Evolutionary conservation across 352 stramenopile species (phyloP).

Genomic region (Thalassiosira exigua): DNA sequence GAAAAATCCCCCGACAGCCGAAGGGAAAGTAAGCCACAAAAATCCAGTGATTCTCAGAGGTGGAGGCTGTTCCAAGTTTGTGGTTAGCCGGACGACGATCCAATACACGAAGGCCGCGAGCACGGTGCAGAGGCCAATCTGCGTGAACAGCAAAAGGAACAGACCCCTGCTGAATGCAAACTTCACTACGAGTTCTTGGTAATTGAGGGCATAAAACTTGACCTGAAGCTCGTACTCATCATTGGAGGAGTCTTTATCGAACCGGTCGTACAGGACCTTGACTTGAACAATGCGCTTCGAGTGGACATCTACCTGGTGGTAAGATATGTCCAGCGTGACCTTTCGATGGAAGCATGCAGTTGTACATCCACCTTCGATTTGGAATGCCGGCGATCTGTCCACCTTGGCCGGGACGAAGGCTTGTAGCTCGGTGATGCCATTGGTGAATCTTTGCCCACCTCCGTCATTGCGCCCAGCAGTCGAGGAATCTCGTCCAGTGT

Average conservation of each 20-base stretch:
- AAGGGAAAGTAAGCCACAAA: slow-evolving; percentile 90
- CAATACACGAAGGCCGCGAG: slow-evolving; percentile 89
- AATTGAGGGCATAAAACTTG: slow-evolving; percentile 92
- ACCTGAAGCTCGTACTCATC: slow-evolving; percentile 91
- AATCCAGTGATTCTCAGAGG: slow-evolving; percentile 91
- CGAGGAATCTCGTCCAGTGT: slow-evolving; percentile 82
- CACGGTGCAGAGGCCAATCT: slow-evolving; percentile 90
- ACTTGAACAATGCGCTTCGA: slow-evolving; percentile 93
- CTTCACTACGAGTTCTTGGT: slow-evolving; percentile 94
- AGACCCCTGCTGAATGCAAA: slow-evolving; percentile 94
- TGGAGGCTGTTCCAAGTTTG: slow-evolving; percentile 90
- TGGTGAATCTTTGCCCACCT: slow-evolving; percentile 60
- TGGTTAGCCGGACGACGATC: slow-evolving; percentile 90
- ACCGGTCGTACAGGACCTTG: slow-evolving; percentile 89
- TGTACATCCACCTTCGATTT: slow-evolving; percentile 89
- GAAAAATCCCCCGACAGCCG: slow-evolving; percentile 89
- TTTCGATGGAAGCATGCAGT: slow-evolving; percentile 91
- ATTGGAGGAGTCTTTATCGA: slow-evolving; percentile 90
- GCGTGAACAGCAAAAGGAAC: slow-evolving; percentile 93
- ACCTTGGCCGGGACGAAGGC: slow-evolving; percentile 94
- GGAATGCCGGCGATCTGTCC: slow-evolving; percentile 85
- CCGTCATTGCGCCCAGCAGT: slow-evolving; percentile 51
- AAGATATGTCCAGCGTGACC: slow-evolving; percentile 92
- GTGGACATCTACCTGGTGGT: slow-evolving; percentile 91
- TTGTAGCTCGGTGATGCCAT: slow-evolving; percentile 85